phyloP scores from a whole-genome alignment of 768 basidiomycete species.

The Tricholoma bakamatsutake region DNA sequence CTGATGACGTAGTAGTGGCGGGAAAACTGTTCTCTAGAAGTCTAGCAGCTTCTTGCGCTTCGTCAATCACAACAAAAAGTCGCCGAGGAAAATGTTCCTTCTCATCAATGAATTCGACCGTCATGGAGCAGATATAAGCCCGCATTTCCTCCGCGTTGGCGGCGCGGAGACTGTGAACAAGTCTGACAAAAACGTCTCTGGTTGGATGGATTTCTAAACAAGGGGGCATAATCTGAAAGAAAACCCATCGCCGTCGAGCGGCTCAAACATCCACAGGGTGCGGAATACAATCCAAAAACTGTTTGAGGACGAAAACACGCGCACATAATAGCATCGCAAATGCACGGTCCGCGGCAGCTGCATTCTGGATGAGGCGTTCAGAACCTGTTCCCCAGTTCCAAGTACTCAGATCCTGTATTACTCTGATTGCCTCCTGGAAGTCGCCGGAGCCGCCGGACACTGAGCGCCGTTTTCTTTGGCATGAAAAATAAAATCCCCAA shows the following conservation, averaged over 20 bases:
- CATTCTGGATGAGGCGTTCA: constrained; percentile 2
- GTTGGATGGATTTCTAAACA: neutral
- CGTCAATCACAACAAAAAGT: constrained; percentile 9
- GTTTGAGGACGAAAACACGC: constrained; percentile 10
- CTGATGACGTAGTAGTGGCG: constrained; percentile 5
- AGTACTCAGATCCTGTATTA: constrained; percentile 1
- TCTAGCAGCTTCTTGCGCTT: constrained; percentile 9
- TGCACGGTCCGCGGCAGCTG: constrained; percentile 4
- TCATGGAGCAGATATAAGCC: neutral
- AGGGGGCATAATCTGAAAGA: neutral
- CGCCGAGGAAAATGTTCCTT: neutral
- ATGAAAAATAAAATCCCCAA: constrained; percentile 25
- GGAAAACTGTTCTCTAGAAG: constrained; percentile 7
- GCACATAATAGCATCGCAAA: constrained; percentile 12
- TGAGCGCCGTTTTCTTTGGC: neutral
- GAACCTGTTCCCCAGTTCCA: constrained; percentile 7
- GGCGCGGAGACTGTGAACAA: neutral
- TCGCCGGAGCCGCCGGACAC: constrained; percentile 4
- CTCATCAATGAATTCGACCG: neutral
- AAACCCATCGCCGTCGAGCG: constrained; percentile 10
- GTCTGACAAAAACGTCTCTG: neutral
- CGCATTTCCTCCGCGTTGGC: neutral
- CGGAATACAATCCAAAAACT: constrained; percentile 7
- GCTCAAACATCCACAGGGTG: neutral
- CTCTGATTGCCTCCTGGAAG: constrained; percentile 3